Evolutionary conservation across 2,329 filamentous ascomycete species (phyloP).

Genomic region (Beauveria sp.): DNA sequence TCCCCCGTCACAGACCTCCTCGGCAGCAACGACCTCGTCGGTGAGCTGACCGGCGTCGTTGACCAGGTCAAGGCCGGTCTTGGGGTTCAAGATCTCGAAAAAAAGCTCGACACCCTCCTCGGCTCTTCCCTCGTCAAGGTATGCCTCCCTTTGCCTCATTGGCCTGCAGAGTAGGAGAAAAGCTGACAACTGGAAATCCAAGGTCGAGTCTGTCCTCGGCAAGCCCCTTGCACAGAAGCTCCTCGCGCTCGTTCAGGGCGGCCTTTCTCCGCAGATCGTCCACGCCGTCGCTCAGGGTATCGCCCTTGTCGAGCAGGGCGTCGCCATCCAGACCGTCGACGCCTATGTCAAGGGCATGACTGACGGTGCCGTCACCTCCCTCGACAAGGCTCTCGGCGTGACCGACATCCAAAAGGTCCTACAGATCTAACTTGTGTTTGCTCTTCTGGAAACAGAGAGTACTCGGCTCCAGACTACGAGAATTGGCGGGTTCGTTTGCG

Average conservation of each 20-base stretch:
- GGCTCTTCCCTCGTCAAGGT: slow-evolving; percentile 15
- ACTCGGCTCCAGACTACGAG: background rate
- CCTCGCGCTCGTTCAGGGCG: slow-evolving; percentile 14
- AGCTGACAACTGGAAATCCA: background rate
- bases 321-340: slow-evolving; percentile 16
- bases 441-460: background rate
- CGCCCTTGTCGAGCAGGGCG: slow-evolving; percentile 16
- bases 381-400: slow-evolving; percentile 16
- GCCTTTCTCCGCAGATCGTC: slow-evolving; percentile 12
- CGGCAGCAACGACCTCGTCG: slow-evolving; percentile 3
- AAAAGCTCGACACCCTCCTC: slow-evolving; percentile 15
- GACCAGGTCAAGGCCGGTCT: slow-evolving; percentile 15
- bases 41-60: slow-evolving; percentile 14
- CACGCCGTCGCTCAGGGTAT: slow-evolving; percentile 19
- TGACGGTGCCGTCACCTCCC: slow-evolving; percentile 13
- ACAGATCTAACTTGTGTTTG: background rate
- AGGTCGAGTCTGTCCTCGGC: slow-evolving; percentile 17
- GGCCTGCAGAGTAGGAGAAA: background rate
- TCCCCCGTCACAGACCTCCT: slow-evolving; percentile 9
- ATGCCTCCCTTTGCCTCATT: background rate
- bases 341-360: slow-evolving; percentile 17
- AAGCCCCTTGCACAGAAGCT: slow-evolving; percentile 17
- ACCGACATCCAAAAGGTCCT: slow-evolving; percentile 14
- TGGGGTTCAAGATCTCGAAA: slow-evolving; percentile 14
- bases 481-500: background rate